Conservation (phyloP, 2,329 filamentous ascomycete species). For the Penicillium sp. region DNA sequence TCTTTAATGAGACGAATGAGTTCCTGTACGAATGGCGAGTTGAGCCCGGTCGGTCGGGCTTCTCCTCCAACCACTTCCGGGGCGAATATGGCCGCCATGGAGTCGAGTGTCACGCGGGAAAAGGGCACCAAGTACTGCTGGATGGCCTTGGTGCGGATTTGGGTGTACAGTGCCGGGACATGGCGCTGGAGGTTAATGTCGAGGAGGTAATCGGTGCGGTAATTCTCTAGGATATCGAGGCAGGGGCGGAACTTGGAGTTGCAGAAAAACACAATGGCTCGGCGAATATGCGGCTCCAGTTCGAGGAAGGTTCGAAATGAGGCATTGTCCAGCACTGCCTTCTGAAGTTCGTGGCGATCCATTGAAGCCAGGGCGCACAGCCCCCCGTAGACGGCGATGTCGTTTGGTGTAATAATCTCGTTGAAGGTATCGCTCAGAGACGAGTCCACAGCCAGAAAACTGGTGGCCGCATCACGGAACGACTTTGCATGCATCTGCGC, state of each 20-base stretch:
- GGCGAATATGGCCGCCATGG: constrained; percentile 77
- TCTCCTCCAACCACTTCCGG: constrained; percentile 43
- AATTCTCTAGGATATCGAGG: constrained; percentile 78
- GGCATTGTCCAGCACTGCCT: constrained; percentile 75
- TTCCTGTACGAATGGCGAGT: constrained; percentile 59
- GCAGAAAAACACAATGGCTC: constrained; percentile 86
- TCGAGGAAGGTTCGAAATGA: constrained; percentile 87
- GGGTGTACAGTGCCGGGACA: constrained; percentile 69
- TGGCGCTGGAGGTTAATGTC: constrained; percentile 84
- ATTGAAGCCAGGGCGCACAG: constrained; percentile 89
- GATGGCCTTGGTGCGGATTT: constrained; percentile 88
- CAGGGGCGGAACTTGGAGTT: constrained; percentile 87
- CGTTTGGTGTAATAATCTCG: constrained; percentile 78
- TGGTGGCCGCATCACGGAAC: constrained; percentile 69
- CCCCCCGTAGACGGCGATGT: constrained; percentile 89
- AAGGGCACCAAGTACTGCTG: constrained; percentile 92
- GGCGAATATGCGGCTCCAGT: constrained; percentile 89
- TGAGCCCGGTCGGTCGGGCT: constrained; percentile 65
- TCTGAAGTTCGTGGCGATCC: constrained; percentile 75
- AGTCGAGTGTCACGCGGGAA: constrained; percentile 79
- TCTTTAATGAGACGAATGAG: constrained; percentile 76
- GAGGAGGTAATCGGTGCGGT: constrained; percentile 83
- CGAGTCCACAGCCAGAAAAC: constrained; percentile 69
- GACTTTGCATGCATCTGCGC: constrained; percentile 60
- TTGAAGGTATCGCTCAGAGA: constrained; percentile 64